Conservation (phyloP, 2,329 filamentous ascomycete species). For the Aspergillus piperis region DNA sequence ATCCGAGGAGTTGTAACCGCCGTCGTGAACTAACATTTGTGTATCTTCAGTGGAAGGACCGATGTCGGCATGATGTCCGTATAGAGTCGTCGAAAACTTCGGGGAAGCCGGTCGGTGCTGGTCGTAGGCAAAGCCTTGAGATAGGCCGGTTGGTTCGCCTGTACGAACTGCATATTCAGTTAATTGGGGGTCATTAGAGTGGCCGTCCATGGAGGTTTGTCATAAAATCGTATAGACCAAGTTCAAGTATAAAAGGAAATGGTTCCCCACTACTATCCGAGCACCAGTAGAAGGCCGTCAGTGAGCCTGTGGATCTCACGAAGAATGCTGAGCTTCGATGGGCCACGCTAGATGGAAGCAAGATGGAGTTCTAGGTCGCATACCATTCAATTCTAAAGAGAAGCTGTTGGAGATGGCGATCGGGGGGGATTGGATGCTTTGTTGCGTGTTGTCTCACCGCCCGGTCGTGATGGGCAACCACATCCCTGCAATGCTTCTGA, state of each 20-base stretch:
- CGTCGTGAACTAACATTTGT: conserved; percentile 26
- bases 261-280: not conserved
- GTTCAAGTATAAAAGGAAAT: conserved; percentile 1
- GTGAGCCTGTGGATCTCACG: not conserved
- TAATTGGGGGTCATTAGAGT: not conserved
- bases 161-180: not conserved
- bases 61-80: conserved; percentile 11
- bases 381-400: not conserved
- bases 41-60: conserved; percentile 20
- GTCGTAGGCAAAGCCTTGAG: not conserved
- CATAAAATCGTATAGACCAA: not conserved
- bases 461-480: conserved; percentile 1
- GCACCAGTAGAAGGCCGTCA: not conserved
- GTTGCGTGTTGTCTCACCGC: not conserved
- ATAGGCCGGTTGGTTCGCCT: not conserved
- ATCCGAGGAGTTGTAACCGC: conserved; percentile 37
- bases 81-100: not conserved
- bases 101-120: not conserved
- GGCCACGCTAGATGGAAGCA: not conserved
- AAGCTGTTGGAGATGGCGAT: not conserved
- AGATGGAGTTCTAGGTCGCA: not conserved
- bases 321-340: not conserved
- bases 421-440: not conserved
- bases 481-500: not conserved
- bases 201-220: not conserved